Evolutionary conservation across 345 rosid species (phyloP), one percentile per base, ranked within the genome.

Genomic region (Mercurialis annua): DNA sequence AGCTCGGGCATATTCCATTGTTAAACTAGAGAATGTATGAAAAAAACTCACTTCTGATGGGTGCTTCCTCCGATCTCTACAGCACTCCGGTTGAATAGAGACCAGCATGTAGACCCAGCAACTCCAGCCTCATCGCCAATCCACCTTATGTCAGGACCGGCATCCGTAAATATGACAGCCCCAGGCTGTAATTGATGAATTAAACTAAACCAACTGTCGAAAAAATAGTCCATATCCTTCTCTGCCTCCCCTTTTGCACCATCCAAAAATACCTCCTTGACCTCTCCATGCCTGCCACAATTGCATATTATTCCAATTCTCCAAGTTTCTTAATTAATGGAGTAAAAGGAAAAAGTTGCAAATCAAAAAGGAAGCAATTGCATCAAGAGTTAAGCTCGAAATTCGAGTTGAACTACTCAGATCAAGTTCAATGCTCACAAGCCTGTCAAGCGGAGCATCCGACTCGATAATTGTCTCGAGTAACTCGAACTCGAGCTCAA

Each of bases 201-300:
- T 66, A 89, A 81, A 71, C 84, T 80, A 69, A 90, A 89, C 97
- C 98, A 93, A 56, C 77, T 63, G 64, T 85, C 87, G 61, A 90
- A 89, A 71, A 70, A 84, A 66, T 90, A 93, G 18, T 87, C 83
- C 91, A 88, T 88, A 72, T 90, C 83, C 75, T 79, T 87, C 64
- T 86, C 92, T 36, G 85, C 91, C 62, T 84, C 86, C 46, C 94
- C 97, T 68, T 85, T 84, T 0, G 97, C 96, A 40, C 98, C 96
- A 79, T 93, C 97, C 69, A 90, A 81, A 55, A 57, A 90, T 27
- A 93, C 90, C 64, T 93, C 90, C 70, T 76, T 83, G 30, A 89
- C 86, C 84, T 85, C 97, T 66, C 94, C 96, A 73, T 90, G 90
- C 59, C 97, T 93, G 80, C 70, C 46, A 43, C 30, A 33, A 60